Evolutionary conservation across 352 stramenopile genomes (phyloP).

Genomic region (Phytophthora ramorum): DNA sequence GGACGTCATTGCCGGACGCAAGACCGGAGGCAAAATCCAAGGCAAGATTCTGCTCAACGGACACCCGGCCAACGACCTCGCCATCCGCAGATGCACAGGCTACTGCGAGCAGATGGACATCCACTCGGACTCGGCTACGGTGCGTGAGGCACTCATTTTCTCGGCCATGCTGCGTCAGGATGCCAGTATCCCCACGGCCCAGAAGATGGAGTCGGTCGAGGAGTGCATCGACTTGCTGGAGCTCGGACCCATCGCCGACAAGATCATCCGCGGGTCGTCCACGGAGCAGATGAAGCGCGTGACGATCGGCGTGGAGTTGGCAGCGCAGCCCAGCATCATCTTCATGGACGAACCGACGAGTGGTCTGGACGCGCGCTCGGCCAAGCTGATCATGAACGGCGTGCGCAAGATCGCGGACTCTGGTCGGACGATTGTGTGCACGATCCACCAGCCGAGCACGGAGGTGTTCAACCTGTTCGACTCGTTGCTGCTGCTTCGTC

Average conservation of each 20-base stretch:
- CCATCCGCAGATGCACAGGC: constrained; percentile 26
- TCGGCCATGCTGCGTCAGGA: constrained; percentile 74
- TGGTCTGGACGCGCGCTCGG: constrained; percentile 25
- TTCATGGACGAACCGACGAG: constrained; percentile 37
- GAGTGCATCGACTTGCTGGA: constrained; percentile 40
- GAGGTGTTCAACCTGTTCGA: constrained; percentile 38
- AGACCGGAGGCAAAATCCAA: constrained; percentile 35
- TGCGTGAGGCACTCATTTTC: constrained; percentile 89
- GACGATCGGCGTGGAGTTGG: constrained; percentile 67
- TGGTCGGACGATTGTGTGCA: constrained; percentile 16
- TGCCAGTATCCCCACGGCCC: constrained; percentile 28
- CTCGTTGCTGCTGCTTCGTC: constrained; percentile 29
- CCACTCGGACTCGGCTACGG: constrained; percentile 48
- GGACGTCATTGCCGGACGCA: constrained; percentile 32
- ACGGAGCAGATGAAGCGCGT: constrained; percentile 57
- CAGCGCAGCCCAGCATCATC: constrained; percentile 75
- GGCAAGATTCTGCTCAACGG: constrained; percentile 91
- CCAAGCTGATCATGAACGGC: constrained; percentile 35
- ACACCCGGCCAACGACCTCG: constrained; percentile 47
- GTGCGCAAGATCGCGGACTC: constrained; percentile 31
- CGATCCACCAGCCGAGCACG: constrained; percentile 24
- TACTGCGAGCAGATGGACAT: constrained; percentile 24
- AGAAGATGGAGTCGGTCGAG: constrained; percentile 41
- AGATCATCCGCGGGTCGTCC: constrained; percentile 48
- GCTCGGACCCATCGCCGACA: no score